Evolutionary conservation across 1,284 basidiomycete species (phyloP).

Genomic region (Malassezia caprae): DNA sequence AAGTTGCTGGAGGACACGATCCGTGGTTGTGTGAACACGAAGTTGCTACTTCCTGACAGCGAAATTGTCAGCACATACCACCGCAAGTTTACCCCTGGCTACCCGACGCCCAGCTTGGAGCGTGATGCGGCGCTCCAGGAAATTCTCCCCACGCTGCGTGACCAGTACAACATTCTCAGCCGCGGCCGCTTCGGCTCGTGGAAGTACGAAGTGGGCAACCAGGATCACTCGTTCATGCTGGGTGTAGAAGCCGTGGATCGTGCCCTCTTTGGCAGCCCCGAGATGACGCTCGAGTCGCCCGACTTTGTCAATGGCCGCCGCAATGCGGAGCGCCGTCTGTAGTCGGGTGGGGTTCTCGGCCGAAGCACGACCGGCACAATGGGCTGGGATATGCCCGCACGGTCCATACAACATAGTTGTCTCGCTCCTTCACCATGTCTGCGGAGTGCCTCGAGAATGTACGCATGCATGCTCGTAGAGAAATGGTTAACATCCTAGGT

Average conservation of each 20-base stretch:
- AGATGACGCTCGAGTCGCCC: slow-evolving; percentile 51
- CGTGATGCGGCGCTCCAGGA: slow-evolving; percentile 51
- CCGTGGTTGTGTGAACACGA: slow-evolving; percentile 52
- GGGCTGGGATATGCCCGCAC: background rate
- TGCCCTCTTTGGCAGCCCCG: slow-evolving; percentile 51
- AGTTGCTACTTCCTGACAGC: slow-evolving; percentile 51
- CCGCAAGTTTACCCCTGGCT: slow-evolving; percentile 52
- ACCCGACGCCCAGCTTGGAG: slow-evolving; percentile 52
- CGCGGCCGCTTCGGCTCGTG: slow-evolving; percentile 55
- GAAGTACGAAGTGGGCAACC: slow-evolving; percentile 54
- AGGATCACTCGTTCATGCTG: slow-evolving; percentile 54
- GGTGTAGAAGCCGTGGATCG: slow-evolving; percentile 54
- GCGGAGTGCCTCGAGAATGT: background rate
- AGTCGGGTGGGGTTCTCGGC: background rate
- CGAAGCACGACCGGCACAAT: background rate
- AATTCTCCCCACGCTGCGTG: slow-evolving; percentile 51
- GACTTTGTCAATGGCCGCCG: slow-evolving; percentile 52
- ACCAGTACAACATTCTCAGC: slow-evolving; percentile 51
- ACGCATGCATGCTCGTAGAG: background rate
- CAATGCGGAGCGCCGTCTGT: slow-evolving; percentile 50
- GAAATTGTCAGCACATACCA: slow-evolving; percentile 54
- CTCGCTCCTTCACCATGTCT: background rate
- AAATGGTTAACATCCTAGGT: background rate
- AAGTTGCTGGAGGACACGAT: slow-evolving; percentile 52
- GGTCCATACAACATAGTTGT: background rate